Conservation (phyloP, 352 stramenopile genomes). For the Pythium phragmiticola region DNA sequence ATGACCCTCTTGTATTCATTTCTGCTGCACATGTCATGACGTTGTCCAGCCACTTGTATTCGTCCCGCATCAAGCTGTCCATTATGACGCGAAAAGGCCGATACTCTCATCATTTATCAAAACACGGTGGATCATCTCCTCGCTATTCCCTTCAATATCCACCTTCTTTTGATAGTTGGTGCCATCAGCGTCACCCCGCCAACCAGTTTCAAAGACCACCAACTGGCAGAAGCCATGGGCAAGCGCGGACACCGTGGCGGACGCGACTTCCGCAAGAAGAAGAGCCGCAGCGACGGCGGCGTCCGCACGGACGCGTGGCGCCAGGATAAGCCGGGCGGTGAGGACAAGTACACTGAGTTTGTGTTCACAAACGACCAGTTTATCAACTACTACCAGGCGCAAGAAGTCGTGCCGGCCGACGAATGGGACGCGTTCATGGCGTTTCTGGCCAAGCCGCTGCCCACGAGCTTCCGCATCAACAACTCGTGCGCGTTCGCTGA, state of each 20-base stretch:
- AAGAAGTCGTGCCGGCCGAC: conserved; percentile 71
- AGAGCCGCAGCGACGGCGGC: conserved; percentile 38
- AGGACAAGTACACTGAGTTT: conserved; percentile 82
- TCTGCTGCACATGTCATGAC: not conserved
- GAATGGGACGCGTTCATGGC: conserved; percentile 93
- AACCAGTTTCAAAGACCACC: conserved; percentile 23
- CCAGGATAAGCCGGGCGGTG: conserved; percentile 30
- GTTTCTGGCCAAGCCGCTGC: conserved; percentile 84
- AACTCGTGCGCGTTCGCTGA: conserved; percentile 84
- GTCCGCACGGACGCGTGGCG: conserved; percentile 30
- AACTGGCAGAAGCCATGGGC: conserved; percentile 30
- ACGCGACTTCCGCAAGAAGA: conserved; percentile 47
- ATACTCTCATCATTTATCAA: not conserved
- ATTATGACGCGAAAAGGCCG: not conserved
- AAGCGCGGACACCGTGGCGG: conserved; percentile 37
- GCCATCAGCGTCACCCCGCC: conserved; percentile 6
- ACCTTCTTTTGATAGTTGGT: conserved; percentile 1
- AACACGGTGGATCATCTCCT: not conserved
- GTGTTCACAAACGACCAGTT: conserved; percentile 88
- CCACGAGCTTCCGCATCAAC: conserved; percentile 94
- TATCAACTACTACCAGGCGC: conserved; percentile 85
- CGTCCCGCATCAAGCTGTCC: not conserved
- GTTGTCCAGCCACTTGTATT: not conserved
- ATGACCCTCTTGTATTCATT: conserved; percentile 9
- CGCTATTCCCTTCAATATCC: not conserved